Conservation (phyloP, 176 grass and related monocot genomes). For the Bothriochloa decipiens region DNA sequence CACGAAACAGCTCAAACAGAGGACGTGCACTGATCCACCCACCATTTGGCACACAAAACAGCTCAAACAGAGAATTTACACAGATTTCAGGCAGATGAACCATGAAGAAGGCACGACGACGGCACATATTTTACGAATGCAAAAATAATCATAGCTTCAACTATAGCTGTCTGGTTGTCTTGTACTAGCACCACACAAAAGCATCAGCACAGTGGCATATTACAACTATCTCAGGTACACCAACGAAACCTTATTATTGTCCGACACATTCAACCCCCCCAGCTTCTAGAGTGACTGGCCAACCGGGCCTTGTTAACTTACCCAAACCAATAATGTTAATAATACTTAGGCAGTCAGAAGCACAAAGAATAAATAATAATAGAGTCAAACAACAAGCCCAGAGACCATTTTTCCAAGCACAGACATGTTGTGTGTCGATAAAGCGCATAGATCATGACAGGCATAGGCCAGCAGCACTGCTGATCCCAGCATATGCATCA, state of each 20-base stretch:
- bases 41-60: neutral
- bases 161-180: constrained; percentile 44
- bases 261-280: constrained; percentile 37
- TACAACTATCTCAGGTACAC: constrained; percentile 56
- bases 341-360: constrained; percentile 54
- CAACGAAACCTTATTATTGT: constrained; percentile 53
- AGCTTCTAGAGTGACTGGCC: constrained; percentile 51
- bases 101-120: neutral
- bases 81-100: neutral
- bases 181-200: constrained; percentile 51
- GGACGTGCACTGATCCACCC: neutral
- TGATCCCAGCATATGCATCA: constrained; percentile 60
- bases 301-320: constrained; percentile 67
- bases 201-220: constrained; percentile 48
- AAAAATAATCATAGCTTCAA: constrained; percentile 51
- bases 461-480: constrained; percentile 54
- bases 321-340: constrained; percentile 81
- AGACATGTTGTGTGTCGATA: constrained; percentile 37
- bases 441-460: constrained; percentile 53
- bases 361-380: constrained; percentile 76
- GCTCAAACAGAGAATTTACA: neutral
- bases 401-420: constrained; percentile 49
- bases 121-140: constrained; percentile 3
- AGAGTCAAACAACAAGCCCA: constrained; percentile 62
- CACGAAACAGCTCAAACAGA: neutral